Evolutionary conservation across 2,329 filamentous ascomycete genomes (phyloP).

Genomic region (Epichloe sp.): DNA sequence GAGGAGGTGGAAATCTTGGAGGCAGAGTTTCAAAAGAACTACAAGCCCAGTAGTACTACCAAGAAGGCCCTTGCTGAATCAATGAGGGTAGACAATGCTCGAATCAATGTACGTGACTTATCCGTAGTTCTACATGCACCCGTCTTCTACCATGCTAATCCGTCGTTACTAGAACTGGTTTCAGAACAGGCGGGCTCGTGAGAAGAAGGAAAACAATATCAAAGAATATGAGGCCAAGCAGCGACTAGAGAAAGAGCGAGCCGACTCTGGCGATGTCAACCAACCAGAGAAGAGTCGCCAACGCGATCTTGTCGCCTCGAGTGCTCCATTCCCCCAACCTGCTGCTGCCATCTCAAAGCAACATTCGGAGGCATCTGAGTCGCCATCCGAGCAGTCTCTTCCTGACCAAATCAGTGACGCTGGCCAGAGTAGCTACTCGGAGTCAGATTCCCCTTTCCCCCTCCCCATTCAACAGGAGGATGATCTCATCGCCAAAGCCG

Average conservation of each 20-base stretch:
- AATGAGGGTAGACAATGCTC: slow-evolving; percentile 48
- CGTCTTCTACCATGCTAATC: neutral
- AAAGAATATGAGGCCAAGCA: slow-evolving; percentile 27
- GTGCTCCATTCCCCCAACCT: slow-evolving; percentile 25
- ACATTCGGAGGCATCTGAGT: slow-evolving; percentile 7
- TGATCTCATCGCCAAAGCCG: slow-evolving; percentile 1
- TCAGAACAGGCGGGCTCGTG: slow-evolving; percentile 51
- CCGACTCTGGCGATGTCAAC: slow-evolving; percentile 10
- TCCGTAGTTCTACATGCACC: neutral
- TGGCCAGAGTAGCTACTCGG: slow-evolving; percentile 14
- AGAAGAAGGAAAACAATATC: slow-evolving; percentile 49
- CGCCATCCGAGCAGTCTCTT: slow-evolving; percentile 9
- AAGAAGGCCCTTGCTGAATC: slow-evolving; percentile 49
- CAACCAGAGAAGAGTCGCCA: slow-evolving; percentile 19
- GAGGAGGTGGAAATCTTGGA: slow-evolving; percentile 47
- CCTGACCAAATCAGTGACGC: slow-evolving; percentile 13
- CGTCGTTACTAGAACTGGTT: slow-evolving; percentile 46
- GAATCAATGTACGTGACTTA: slow-evolving; percentile 42
- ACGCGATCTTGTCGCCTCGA: slow-evolving; percentile 26
- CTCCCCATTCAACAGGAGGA: slow-evolving; percentile 1
- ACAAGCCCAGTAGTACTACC: slow-evolving; percentile 48
- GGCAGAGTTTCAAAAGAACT: slow-evolving; percentile 48
- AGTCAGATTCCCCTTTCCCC: slow-evolving; percentile 9
- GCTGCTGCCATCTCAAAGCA: slow-evolving; percentile 9
- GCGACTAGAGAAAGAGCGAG: slow-evolving; percentile 21